Conservation (phyloP, 2,329 filamentous ascomycete genomes). For the Myrmaecium sp. region DNA sequence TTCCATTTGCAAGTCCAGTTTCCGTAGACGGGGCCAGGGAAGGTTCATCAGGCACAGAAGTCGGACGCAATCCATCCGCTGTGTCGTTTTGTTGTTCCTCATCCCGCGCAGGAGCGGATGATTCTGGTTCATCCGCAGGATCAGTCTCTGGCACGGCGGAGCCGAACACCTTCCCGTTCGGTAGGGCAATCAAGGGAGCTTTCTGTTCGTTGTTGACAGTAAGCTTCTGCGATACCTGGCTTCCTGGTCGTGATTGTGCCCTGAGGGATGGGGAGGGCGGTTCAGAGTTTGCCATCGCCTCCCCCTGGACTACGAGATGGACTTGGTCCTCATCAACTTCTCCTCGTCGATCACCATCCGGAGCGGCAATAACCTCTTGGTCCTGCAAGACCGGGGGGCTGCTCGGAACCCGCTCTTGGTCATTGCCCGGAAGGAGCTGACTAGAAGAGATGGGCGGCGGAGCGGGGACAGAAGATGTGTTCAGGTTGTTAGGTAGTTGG, state of each 20-base stretch:
- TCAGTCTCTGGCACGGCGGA: too few species aligned
- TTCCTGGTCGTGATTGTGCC: too few species aligned
- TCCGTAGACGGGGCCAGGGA: not conserved
- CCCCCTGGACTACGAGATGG: too few species aligned
- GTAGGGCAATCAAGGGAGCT: too few species aligned
- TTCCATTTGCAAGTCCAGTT: not conserved
- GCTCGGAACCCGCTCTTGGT: conserved; percentile 17
- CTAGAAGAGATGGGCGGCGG: conserved; percentile 13
- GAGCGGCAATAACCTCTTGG: conserved; percentile 11
- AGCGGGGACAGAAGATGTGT: conserved; percentile 7
- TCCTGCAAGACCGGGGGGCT: conserved; percentile 15
- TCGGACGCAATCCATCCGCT: conserved; percentile 2
- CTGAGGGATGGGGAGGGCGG: too few species aligned
- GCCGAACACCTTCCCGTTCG: too few species aligned
- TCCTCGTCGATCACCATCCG: conserved; percentile 10
- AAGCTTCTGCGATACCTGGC: too few species aligned
- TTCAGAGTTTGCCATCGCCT: too few species aligned
- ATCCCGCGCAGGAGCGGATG: too few species aligned
- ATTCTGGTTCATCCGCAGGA: too few species aligned
- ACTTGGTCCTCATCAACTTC: conserved; percentile 7
- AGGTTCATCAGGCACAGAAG: not conserved
- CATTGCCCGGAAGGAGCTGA: conserved; percentile 6
- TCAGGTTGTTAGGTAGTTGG: conserved; percentile 8
- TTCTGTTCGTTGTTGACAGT: too few species aligned
- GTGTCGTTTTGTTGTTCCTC: not conserved